These are phyloP conservation scores for Botryotinia convoluta DNA, from an alignment of 2,329 filamentous ascomycete genomes.

Conservation along the genomic window DNA sequence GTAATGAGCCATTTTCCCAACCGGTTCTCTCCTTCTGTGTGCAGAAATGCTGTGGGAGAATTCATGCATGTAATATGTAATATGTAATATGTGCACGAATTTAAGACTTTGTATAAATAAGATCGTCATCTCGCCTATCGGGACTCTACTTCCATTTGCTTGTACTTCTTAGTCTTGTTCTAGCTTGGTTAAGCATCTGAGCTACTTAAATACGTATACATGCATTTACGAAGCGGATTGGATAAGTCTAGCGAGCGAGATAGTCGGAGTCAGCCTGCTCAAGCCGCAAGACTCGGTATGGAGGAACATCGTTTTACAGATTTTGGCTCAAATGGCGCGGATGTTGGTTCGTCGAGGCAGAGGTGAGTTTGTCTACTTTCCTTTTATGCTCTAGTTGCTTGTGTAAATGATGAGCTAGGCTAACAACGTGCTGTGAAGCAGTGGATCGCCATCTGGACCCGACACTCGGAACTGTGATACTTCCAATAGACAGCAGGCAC, in stretches of 20 bases:
- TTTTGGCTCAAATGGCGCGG: background rate
- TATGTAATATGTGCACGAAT: background rate
- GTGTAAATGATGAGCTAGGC: background rate
- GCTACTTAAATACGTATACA: slow-evolving; percentile 4
- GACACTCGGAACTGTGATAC: background rate
- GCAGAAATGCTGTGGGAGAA: background rate
- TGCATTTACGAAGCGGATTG: slow-evolving; percentile 25
- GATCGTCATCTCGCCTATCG: slow-evolving; percentile 1
- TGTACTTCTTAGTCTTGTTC: background rate
- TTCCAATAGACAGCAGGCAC: background rate
- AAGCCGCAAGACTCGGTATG: background rate
- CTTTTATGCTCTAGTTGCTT: background rate
- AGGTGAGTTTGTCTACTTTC: slow-evolving; percentile 4
- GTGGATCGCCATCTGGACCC: background rate
- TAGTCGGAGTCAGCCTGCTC: background rate
- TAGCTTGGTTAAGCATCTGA: background rate
- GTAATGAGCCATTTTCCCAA: background rate
- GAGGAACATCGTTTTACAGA: slow-evolving; percentile 11
- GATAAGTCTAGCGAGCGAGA: slow-evolving; percentile 1
- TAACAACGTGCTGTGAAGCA: background rate
- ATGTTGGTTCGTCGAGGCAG: background rate
- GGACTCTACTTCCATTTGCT: background rate
- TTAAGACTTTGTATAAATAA: background rate
- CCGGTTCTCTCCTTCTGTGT: background rate
- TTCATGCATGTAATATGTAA: background rate